Percentiles rank a stretch among this genome's conserved stretches.
Conservation (phyloP, 139 green algal genomes). For the Gonium pectorale region DNA sequence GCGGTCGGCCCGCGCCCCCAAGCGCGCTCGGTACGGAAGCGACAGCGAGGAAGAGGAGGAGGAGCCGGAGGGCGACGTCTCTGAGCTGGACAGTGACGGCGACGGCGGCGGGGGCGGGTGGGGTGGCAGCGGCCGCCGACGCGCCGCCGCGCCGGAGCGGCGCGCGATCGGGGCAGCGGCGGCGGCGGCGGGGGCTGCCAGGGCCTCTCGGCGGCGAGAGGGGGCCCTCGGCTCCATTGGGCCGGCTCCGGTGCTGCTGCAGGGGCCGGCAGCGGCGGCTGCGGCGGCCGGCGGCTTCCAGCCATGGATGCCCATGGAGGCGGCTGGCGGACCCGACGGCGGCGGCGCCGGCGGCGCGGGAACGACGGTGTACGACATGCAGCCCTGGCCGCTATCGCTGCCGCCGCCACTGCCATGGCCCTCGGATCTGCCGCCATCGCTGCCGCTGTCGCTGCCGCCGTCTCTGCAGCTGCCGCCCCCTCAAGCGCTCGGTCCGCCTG, state of each 20-base stretch:
- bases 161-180: not conserved
- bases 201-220: not conserved
- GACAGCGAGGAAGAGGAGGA: not conserved
- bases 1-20: not conserved
- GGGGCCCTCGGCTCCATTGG: not conserved
- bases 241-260: not conserved
- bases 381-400: no score
- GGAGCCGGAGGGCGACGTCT: not conserved
- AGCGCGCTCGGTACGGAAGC: constrained; percentile 7
- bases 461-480: no score
- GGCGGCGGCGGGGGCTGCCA: not conserved
- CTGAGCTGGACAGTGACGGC: not conserved
- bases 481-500: no score
- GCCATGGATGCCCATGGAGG: not conserved
- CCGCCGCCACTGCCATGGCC: no score
- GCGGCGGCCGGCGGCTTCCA: not conserved
- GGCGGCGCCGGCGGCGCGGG: no score
- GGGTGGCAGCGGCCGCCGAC: not conserved
- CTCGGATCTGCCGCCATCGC: no score
- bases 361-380: no score
- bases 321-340: no score
- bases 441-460: no score
- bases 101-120: not conserved
- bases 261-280: not conserved
- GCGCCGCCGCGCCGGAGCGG: not conserved